These are phyloP conservation scores for Aureobasidium sp. DNA, from an alignment of 2,329 filamentous ascomycete species.

Conservation along the genomic window DNA sequence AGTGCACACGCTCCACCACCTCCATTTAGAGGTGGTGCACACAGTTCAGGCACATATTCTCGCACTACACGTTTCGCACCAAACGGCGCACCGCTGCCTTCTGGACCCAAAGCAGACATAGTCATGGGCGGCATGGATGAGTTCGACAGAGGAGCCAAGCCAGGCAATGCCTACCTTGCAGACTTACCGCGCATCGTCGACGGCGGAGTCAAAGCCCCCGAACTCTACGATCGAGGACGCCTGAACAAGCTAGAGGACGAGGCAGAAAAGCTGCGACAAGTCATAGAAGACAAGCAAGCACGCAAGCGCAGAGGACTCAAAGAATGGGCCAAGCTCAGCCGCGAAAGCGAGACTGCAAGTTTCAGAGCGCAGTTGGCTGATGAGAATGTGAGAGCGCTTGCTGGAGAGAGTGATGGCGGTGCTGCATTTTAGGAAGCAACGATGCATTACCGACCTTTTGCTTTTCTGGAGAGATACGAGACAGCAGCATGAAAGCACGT, in stretches of 20 bases:
- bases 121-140: neutral
- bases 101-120: conserved; percentile 9
- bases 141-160: neutral
- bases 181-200: conserved; percentile 37
- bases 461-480: neutral
- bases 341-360: conserved; percentile 36
- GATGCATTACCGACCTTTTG: neutral
- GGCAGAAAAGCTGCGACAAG: conserved; percentile 34
- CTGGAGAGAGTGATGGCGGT: conserved; percentile 32
- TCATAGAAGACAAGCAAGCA: conserved; percentile 39
- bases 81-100: conserved; percentile 16
- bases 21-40: conserved; percentile 34
- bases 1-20: conserved; percentile 19
- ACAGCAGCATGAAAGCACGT: neutral
- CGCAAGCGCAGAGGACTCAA: conserved; percentile 33
- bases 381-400: conserved; percentile 33
- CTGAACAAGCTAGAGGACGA: conserved; percentile 40
- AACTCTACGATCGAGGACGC: conserved; percentile 34
- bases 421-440: conserved; percentile 17
- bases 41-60: conserved; percentile 38
- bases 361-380: conserved; percentile 40
- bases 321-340: conserved; percentile 38
- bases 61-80: conserved; percentile 36
- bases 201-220: conserved; percentile 35
- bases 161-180: conserved; percentile 27